Evolutionary conservation across 2,329 filamentous ascomycete genomes (phyloP), one percentile per base, ranked within the genome.

Genomic region (Botrytis medusae): DNA sequence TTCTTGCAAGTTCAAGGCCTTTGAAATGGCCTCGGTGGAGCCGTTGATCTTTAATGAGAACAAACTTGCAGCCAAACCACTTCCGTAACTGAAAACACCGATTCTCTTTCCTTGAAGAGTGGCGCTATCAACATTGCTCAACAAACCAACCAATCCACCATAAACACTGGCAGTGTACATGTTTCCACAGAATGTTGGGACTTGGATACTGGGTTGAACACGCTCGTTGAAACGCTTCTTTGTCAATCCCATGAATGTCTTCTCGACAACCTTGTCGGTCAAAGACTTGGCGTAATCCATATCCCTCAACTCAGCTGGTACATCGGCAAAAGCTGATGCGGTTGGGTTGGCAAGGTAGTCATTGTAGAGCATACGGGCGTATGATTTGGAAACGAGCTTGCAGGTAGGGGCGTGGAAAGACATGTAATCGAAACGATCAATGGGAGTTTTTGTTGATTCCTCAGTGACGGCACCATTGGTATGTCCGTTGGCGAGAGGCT

Each of bases 321-420:
- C 92, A 77, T 94, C 92, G 74, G 88, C 88, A 80, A 95, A 96
- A 72, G 86, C 86, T 64, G 90, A 83, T 82, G 87, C 86, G 75
- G 89, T 86, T 65, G 92, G 89, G 82, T 94, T 87, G 82, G 85
- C 85, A 51, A 95, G 87, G 86, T 92, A 96, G 85, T 96, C 93
- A 82, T 95, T 93, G 88, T 96, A 96, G 73, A 95, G 86, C 77
- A 96, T 87, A 77, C 93, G 92, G 74, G 89, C 93, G 81, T 94
- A 96, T 29, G 92, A 94, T 86, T 96, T 96, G 81, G 92, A 86
- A 75, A 96, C 93, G 73, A 94, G 87, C 86, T 96, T 96, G 91
- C 93, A 96, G 76, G 91, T 95, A 59, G 93, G 93, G 29, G 93
- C 88, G 83, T 96, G 93, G 90, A 95, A 96, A 74, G 90, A 84